Base-by-base conservation (phyloP, 805 yeast species). In the Ogataea methanolica region DNA sequence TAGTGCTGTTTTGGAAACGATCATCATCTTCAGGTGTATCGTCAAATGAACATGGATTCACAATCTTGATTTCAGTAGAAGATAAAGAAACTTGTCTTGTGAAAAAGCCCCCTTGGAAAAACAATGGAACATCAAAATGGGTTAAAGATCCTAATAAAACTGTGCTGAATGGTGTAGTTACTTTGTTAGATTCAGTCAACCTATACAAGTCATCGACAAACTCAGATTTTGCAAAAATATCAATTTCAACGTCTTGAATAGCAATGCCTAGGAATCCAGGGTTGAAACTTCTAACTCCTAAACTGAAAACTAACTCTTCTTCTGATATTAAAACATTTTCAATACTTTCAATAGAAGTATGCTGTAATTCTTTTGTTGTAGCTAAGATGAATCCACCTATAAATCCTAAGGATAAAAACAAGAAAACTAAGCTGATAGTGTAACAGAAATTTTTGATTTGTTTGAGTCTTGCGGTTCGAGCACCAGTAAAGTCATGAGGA, bases 371-470 rank as follows among this genome's bases (percentile, higher is more conserved):
- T 56, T 88, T 89, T 17, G 89, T 83, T 1, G 96, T 83, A 0
- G 97, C 97, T 38, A 91, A 69, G 2, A 90, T 68, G 60, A 91
- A 88, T 0, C 98, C 98, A 58, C 84, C 73, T 5, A 86, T 71
- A 59, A 92, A 89, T 1, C 96, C 96, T 31, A 85, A 63, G 0
- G 82, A 70, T 11, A 88, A 65, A n/a, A 88, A 71, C 14, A 76
- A 62, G 15, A 79, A 54, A 2, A 79, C 73, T 35, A 75, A 58
- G 37, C 72, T 54, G 33, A 76, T 51, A 0, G 82, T 74, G 52
- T 76, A 78, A 43, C 69, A 66, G 44, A 67, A 63, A 26, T 51
- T 62, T 43, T 55, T 60, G 6, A 68, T 41, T 42, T 67, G 70
- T 39, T 49, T 53, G 39, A 63, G 48, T 35, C 68, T 50, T n/a